Evolutionary conservation across 1,139 yeast species (phyloP), one percentile per base, ranked within the genome.

Genomic region (Maudiozyma humilis): DNA sequence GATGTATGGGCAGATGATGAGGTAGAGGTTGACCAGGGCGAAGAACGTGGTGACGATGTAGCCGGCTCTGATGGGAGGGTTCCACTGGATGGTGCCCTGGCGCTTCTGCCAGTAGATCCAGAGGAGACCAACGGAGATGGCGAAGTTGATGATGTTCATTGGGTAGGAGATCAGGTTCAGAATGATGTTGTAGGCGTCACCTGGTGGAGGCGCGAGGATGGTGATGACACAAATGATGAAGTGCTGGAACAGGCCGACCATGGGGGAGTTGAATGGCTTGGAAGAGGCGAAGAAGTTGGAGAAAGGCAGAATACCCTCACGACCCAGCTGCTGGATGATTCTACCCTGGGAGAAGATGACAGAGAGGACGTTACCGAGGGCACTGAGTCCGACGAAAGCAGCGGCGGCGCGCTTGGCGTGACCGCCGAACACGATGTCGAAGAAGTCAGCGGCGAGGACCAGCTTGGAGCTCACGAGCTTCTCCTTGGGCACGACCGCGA

Each of bases 261-360:
- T 43, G 40, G 65, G 65, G 4, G 66, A 60, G 52, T 76, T 73
- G 57, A 80, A 71, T n/a, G 79, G 79, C 52, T 63, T 69, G 30
- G 73, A 71, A 41, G 79, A 40, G 70, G 82, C 50, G 72, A 68
- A 67, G 74, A 76, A 69, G 13, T 61, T 61, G 7, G 88, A 76
- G 56, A 78, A 81, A 25, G 94, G 94, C 36, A 84, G 59, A 47
- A 82, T 75, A 50, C 83, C 82, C 57, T 81, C 88, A 50, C 77
- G 72, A 13, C 85, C 91, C 45, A 83, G 67, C 54, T 82, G 88
- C 57, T 81, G 87, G 53, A 82, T 78, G 47, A 83, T 82, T 54
- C 87, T 71, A 17, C 87, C 84, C 58, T 83, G 93, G 1, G 91
- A 82, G 59, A 78, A 84, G 30, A 82, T 78, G 32, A 83, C 93